Base-by-base conservation (phyloP, 2,329 filamentous ascomycete genomes). In the Aspergillus amoenus region DNA sequence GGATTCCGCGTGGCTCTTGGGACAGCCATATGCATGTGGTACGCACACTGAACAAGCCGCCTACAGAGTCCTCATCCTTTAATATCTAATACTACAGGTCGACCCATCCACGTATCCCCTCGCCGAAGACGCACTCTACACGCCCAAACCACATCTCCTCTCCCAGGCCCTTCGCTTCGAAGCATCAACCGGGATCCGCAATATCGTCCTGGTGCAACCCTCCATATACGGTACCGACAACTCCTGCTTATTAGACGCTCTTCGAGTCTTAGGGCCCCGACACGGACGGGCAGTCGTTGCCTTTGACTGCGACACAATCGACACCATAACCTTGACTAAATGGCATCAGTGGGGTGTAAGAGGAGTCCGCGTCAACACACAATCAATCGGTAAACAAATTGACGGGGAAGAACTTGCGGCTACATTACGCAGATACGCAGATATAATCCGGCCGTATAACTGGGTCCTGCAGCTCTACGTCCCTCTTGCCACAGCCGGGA, bases 11-110 rank as follows among this genome's bases (percentile, higher is more conserved):
- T 2, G 53, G 61, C n/a, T 67, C 84, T 55, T 87, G 84, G 84
- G 84, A 86, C 66, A 82, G 79, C 51, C 84, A 87, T 67, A 87
- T 87, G 82, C 85, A 88, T 67, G 79, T 87, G 27, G 76, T 86
- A 21, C 18, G 18, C 18, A 18, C 21, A 21, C 21, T 21, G 21
- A 21, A 21, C 21, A 21, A 21, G 21, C 21, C 3, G 21, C 3
- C 21, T 4, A 21, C 21, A 1, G 21, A 21, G 21, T 21, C 21
- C 21, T 21, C 21, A 18, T 2, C 18, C 18, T 18, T 18, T 21
- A 21, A 21, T 27, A 27, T 8, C 24, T 27, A 3, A 27, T 2
- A 27, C 24, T 1, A 9, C 24, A 27, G 24, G 24, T 27, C 24
- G 24, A 27, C 7, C 24, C 24, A 85, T 52, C 82, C 82, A 0